These are phyloP conservation scores for Persicaria tinctoria DNA, from an alignment of 148 eudicot genomes.

Conservation along the genomic window DNA sequence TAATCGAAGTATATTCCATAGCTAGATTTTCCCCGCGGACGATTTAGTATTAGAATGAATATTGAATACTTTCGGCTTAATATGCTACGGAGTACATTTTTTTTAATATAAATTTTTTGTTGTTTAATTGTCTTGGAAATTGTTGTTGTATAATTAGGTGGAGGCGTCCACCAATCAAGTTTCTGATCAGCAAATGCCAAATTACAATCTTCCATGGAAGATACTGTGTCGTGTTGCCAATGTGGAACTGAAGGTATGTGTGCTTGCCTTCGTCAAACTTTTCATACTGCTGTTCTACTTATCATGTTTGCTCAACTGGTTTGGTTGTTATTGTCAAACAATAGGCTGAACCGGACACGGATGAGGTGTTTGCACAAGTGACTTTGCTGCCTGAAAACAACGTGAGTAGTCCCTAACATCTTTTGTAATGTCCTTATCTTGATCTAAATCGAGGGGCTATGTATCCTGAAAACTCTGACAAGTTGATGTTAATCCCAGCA, in stretches of 20 bases:
- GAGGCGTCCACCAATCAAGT: slow-evolving; percentile 91
- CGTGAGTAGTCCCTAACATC: slow-evolving; percentile 36
- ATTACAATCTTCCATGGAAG: slow-evolving; percentile 81
- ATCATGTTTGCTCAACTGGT: not conserved
- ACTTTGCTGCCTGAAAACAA: slow-evolving; percentile 51
- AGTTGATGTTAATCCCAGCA: slow-evolving; percentile 30
- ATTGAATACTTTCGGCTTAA: not conserved
- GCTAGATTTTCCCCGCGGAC: not conserved
- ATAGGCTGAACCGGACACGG: slow-evolving; percentile 92
- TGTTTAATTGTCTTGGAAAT: not conserved
- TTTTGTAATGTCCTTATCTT: not conserved
- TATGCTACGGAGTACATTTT: not conserved
- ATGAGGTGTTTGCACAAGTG: slow-evolving; percentile 96
- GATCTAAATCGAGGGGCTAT: not conserved
- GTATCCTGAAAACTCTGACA: not conserved
- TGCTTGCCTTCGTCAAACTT: not conserved
- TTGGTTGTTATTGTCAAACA: not conserved
- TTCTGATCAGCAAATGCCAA: slow-evolving; percentile 87
- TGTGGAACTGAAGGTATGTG: slow-evolving; percentile 60
- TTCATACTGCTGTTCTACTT: not conserved
- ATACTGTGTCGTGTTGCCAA: slow-evolving; percentile 75
- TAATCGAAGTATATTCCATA: not conserved
- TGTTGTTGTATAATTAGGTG: slow-evolving; percentile 34
- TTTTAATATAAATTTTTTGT: not conserved
- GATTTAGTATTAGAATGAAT: not conserved